Evolutionary conservation across 108 stramenopile genomes (phyloP), one percentile per base, ranked within the genome.

Genomic region (Stephanodiscus triporus): DNA sequence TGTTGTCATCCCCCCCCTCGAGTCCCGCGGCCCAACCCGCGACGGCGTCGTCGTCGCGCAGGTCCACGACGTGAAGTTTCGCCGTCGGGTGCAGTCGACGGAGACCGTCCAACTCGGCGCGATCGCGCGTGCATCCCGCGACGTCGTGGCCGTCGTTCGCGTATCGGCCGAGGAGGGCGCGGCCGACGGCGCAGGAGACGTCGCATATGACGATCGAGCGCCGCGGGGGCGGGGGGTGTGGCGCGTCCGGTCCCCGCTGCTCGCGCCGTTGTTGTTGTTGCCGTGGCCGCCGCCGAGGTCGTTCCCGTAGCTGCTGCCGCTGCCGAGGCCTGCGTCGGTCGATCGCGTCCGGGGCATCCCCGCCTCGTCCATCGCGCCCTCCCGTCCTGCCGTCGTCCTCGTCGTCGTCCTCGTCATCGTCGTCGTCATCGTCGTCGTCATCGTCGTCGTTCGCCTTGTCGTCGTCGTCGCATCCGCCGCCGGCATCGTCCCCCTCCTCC

Each of bases 161-260:
- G 37, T 36, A 70, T 26, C 58, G 58, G 17, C 37, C 36, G 37
- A 61, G 30, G 19, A 70, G 45, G 1, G 56, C 68, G 9, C 56
- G 68, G 8, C 68, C 68, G 19, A 26, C 55, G 45, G 43, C 38
- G 11, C 42, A 47, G 42, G 57, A 47, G 17, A 70, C 57, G 17
- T 45, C 68, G 30, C 57, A 45, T 19, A 70, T 58, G n/a, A 70
- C 68, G 11, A 70, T 70, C 19, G 38, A 58, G 27, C 68, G 56
- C 37, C 32, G 32, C 32, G 4, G 32, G 32, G 32, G 32, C 32
- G 32, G 32, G 2, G 4, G 37, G 40, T 9, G 60, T 2, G 14
- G 13, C 11, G 9, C 9, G 40, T 36, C 36, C 6, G 36, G 36
- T 9, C 40, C 40, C 8, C 11, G 8, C 40, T 38, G 58, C 6